phyloP scores from a whole-genome alignment of 495 filamentous ascomycete genomes.

The Aspergillus nanangensis region DNA sequence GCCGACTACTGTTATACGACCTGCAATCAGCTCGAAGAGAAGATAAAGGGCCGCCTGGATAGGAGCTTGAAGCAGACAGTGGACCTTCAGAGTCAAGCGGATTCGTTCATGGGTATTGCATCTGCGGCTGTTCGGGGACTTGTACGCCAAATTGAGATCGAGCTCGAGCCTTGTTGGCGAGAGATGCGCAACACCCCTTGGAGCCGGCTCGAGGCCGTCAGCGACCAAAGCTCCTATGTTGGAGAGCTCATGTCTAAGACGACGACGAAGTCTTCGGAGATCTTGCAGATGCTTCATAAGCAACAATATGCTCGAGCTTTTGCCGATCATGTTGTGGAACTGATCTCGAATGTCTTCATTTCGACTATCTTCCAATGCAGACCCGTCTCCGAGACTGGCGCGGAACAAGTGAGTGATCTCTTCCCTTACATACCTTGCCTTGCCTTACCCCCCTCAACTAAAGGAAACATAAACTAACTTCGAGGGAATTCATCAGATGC shows the following conservation, averaged over 20 bases:
- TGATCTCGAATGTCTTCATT: conserved; percentile 74
- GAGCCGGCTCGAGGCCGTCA: conserved; percentile 90
- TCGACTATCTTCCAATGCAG: conserved; percentile 80
- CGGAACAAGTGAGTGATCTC: conserved; percentile 67
- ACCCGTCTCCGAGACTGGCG: conserved; percentile 87
- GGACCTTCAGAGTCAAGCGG: conserved; percentile 86
- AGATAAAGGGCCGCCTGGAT: conserved; percentile 87
- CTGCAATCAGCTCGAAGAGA: conserved; percentile 87
- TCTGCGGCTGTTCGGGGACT: conserved; percentile 80
- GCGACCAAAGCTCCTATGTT: conserved; percentile 91
- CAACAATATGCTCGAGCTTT: conserved; percentile 92
- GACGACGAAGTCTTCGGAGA: conserved; percentile 64
- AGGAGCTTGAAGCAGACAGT: conserved; percentile 66
- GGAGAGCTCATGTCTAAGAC: conserved; percentile 69
- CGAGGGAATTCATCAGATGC: conserved; percentile 63
- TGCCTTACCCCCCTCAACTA: conserved; percentile 4
- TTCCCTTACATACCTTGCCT: neutral
- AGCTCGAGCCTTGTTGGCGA: conserved; percentile 82
- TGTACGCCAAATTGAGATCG: conserved; percentile 75
- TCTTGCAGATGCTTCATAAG: conserved; percentile 77
- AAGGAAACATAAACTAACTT: no score
- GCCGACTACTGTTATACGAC: conserved; percentile 97
- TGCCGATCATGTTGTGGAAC: conserved; percentile 88
- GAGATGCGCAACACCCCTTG: conserved; percentile 98
- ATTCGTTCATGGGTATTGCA: conserved; percentile 93